Evolutionary conservation across 2,329 filamentous ascomycete genomes (phyloP).

Genomic region (Botrytis sinoallii): DNA sequence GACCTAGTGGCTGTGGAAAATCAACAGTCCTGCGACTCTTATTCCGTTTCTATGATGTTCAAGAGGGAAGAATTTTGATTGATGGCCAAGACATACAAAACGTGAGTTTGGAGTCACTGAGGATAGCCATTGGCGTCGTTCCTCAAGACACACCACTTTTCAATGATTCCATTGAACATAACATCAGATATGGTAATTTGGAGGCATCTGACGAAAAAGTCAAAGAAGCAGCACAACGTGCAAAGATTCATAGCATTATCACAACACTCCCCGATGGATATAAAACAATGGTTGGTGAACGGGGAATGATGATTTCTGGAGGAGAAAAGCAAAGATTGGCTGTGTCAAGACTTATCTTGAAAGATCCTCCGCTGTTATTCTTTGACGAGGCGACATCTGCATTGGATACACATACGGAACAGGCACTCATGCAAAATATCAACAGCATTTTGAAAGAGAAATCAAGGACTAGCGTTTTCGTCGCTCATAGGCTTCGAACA

Average conservation of each 20-base stretch:
- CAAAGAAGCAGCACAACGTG: slow-evolving; percentile 72
- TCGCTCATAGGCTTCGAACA: slow-evolving; percentile 86
- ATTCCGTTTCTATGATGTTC: slow-evolving; percentile 92
- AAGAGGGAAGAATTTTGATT: slow-evolving; percentile 80
- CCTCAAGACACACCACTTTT: slow-evolving; percentile 96
- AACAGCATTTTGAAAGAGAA: slow-evolving; percentile 90
- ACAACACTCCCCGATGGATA: slow-evolving; percentile 82
- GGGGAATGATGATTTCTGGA: slow-evolving; percentile 94
- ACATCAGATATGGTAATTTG: slow-evolving; percentile 88
- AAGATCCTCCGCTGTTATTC: slow-evolving; percentile 86
- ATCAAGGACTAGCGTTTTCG: slow-evolving; percentile 84
- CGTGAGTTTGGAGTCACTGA: slow-evolving; percentile 77
- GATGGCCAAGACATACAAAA: slow-evolving; percentile 90
- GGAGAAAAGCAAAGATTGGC: slow-evolving; percentile 92
- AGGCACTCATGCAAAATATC: slow-evolving; percentile 85
- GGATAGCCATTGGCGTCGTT: slow-evolving; percentile 86
- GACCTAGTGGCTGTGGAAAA: slow-evolving; percentile 93
- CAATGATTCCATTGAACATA: slow-evolving; percentile 94
- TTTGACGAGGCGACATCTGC: slow-evolving; percentile 95
- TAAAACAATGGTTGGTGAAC: slow-evolving; percentile 84
- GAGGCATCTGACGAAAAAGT: slow-evolving; percentile 72
- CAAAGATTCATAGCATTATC: slow-evolving; percentile 81
- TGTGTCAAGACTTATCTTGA: slow-evolving; percentile 77
- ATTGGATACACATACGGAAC: slow-evolving; percentile 89
- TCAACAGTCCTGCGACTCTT: slow-evolving; percentile 87